These are phyloP conservation scores for Erigeron canadensis DNA, from an alignment of 129 eudicot genomes.

Conservation along the genomic window DNA sequence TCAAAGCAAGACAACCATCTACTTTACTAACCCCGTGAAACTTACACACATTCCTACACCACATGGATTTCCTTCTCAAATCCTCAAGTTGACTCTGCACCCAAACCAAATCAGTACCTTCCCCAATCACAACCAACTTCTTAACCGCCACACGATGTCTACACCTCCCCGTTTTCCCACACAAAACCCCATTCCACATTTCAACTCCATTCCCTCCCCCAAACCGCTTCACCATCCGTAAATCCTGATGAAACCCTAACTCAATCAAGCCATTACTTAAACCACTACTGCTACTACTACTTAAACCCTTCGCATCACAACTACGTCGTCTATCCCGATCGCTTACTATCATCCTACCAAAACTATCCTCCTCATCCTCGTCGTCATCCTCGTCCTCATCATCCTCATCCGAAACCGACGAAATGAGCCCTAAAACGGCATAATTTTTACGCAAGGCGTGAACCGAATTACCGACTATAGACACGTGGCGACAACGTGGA, in stretches of 20 bases:
- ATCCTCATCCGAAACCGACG: conserved; percentile 35
- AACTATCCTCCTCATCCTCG: conserved; percentile 33
- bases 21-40: conserved; percentile 69
- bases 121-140: conserved; percentile 64
- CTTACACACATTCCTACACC: conserved; percentile 93
- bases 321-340: conserved; percentile 32
- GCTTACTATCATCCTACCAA: conserved; percentile 14
- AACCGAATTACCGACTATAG: conserved; percentile 87
- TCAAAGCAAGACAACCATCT: conserved; percentile 54
- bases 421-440: conserved; percentile 59
- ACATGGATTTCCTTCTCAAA: conserved; percentile 68
- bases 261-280: conserved; percentile 50
- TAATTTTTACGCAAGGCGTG: conserved; percentile 71
- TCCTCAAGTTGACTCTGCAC: conserved; percentile 75
- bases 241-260: conserved; percentile 55
- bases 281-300: neutral
- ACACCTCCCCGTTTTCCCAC: conserved; percentile 56
- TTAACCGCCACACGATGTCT: conserved; percentile 86
- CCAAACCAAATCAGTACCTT: conserved; percentile 82
- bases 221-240: conserved; percentile 62
- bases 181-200: conserved; percentile 69
- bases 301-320: conserved; percentile 25
- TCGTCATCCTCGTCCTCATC: conserved; percentile 34
- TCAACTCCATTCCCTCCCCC: conserved; percentile 70
- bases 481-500: conserved; percentile 92